These are phyloP conservation scores for Colletotrichum godetiae DNA, from an alignment of 2,329 filamentous ascomycete genomes.

Conservation along the genomic window DNA sequence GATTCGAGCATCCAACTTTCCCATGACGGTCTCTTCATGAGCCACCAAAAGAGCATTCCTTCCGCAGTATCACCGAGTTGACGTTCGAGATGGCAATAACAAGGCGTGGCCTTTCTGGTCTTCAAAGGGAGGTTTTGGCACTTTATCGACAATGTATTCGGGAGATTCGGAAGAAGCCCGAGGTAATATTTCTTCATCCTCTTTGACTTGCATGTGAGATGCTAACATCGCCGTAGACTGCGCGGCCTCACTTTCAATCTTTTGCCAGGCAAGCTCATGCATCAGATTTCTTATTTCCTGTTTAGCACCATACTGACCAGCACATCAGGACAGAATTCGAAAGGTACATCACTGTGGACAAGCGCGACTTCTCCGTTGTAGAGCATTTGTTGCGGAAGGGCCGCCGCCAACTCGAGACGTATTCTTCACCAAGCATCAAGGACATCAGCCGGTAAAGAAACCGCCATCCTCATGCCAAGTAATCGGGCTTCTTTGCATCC, in stretches of 20 bases:
- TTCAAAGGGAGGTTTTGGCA: conserved; percentile 89
- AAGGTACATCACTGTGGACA: conserved; percentile 75
- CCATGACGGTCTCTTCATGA: neutral
- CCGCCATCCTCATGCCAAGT: neutral
- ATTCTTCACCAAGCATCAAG: conserved; percentile 82
- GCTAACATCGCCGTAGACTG: conserved; percentile 53
- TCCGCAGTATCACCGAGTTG: neutral
- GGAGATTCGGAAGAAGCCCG: conserved; percentile 83
- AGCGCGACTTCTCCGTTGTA: conserved; percentile 86
- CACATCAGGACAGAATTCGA: conserved; percentile 77
- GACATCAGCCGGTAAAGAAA: conserved; percentile 67
- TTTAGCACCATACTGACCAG: neutral
- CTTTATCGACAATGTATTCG: conserved; percentile 90
- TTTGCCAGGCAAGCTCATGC: conserved; percentile 68
- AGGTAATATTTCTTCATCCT: conserved; percentile 55
- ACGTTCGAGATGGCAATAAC: conserved; percentile 23
- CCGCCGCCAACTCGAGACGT: conserved; percentile 82
- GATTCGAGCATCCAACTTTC: conserved; percentile 18
- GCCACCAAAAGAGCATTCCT: neutral
- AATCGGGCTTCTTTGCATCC: neutral
- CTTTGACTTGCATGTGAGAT: neutral
- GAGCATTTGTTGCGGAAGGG: conserved; percentile 89
- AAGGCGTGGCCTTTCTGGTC: conserved; percentile 73
- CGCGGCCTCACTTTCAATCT: conserved; percentile 69
- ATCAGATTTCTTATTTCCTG: neutral